phyloP scores from a whole-genome alignment of 2,329 filamentous ascomycete genomes.

The Trematosphaeria pertusa region DNA sequence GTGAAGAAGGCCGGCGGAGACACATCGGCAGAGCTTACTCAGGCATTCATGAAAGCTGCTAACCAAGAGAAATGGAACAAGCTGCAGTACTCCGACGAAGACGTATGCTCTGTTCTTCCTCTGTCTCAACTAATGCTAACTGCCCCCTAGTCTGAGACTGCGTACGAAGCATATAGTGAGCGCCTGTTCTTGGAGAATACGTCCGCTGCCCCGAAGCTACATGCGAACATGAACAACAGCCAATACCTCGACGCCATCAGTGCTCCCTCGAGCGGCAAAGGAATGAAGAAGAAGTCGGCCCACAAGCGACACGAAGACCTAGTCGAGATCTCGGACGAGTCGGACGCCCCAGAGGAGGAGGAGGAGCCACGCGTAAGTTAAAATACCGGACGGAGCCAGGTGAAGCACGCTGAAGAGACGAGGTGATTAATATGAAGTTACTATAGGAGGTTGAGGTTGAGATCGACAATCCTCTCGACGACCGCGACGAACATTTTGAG shows the following conservation, averaged over 20 bases:
- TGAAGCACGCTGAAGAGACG: not conserved
- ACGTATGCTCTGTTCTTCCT: constrained; percentile 53
- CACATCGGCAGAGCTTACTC: constrained; percentile 72
- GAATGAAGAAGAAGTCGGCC: constrained; percentile 48
- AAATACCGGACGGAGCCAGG: not conserved
- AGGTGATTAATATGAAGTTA: constrained; percentile 3
- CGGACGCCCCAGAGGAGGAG: constrained; percentile 30
- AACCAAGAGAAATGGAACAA: constrained; percentile 83
- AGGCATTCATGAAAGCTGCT: constrained; percentile 76
- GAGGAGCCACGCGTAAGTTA: not conserved
- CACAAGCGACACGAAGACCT: constrained; percentile 32
- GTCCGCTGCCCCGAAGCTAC: constrained; percentile 56
- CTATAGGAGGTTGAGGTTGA: not conserved
- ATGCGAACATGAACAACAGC: constrained; percentile 63
- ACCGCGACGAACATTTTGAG: too few relatives aligned
- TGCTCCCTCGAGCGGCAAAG: constrained; percentile 53
- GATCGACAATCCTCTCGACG: too few relatives aligned
- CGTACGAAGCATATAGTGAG: constrained; percentile 78
- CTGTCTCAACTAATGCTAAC: constrained; percentile 6
- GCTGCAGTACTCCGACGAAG: constrained; percentile 82
- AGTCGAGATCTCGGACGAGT: constrained; percentile 43
- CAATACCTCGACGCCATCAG: constrained; percentile 70
- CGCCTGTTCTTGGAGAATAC: constrained; percentile 67
- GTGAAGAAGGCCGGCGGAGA: constrained; percentile 78
- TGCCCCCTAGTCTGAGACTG: constrained; percentile 61